phyloP scores from a whole-genome alignment of 2,329 filamentous ascomycete genomes.

The Dactylonectria macrodidyma region DNA sequence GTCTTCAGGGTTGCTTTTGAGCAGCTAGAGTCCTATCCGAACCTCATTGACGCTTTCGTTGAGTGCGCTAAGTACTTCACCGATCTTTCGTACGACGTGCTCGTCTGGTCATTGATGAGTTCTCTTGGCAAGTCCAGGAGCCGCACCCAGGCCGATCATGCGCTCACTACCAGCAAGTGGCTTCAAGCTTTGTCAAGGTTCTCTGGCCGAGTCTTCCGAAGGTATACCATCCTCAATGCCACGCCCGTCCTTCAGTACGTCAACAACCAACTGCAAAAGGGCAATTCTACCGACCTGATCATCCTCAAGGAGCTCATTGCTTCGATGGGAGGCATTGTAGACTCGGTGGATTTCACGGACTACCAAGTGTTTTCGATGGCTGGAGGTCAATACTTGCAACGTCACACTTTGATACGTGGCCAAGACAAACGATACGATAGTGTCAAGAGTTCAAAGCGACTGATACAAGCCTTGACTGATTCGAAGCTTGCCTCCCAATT shows the following conservation, averaged over 20 bases:
- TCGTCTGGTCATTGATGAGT: slow-evolving; percentile 93
- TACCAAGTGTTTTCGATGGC: slow-evolving; percentile 89
- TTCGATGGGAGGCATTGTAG: slow-evolving; percentile 94
- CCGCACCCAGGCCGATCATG: slow-evolving; percentile 73
- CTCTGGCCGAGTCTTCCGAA: slow-evolving; percentile 89
- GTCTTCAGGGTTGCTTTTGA: slow-evolving; percentile 91
- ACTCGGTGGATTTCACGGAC: slow-evolving; percentile 90
- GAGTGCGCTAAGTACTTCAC: slow-evolving; percentile 97
- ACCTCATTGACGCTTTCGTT: slow-evolving; percentile 94
- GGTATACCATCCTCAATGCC: slow-evolving; percentile 87
- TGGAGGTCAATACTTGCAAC: slow-evolving; percentile 84
- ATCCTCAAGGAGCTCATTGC: slow-evolving; percentile 91
- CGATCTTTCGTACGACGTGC: slow-evolving; percentile 90
- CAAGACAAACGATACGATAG: slow-evolving; percentile 87
- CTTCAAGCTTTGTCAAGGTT: slow-evolving; percentile 91
- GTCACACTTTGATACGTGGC: slow-evolving; percentile 84
- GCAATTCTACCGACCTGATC: slow-evolving; percentile 91
- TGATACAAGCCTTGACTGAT: slow-evolving; percentile 85
- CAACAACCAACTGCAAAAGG: slow-evolving; percentile 83
- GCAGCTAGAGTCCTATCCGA: slow-evolving; percentile 94
- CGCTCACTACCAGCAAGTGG: slow-evolving; percentile 89
- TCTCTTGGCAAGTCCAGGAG: slow-evolving; percentile 75
- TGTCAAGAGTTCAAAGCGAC: slow-evolving; percentile 80
- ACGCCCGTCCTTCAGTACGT: slow-evolving; percentile 92
- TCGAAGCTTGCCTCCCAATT: slow-evolving; percentile 85